Evolutionary conservation across 305 asterid genomes (phyloP), one percentile per base, ranked within the genome.

Genomic region (Fraxinus xanthoxyloides): DNA sequence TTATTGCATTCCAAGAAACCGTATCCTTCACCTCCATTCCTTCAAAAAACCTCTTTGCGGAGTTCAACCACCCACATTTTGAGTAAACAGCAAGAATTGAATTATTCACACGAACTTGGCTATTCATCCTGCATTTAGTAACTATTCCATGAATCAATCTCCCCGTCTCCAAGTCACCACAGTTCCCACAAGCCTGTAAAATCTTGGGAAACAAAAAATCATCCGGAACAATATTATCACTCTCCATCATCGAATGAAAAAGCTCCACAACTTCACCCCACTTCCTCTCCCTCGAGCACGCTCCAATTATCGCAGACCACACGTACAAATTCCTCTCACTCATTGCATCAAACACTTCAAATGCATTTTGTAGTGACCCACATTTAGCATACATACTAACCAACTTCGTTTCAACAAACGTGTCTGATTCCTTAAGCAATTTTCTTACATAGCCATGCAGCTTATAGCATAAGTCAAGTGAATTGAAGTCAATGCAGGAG

Each of bases 241-340:
- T 90, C 79, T 75, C 82, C 93, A 94, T 89, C 94, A 91, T 87
- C 82, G 79, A 65, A 69, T 84, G 83, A 81, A 94, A 93, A 1
- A 92, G 90, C 73, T 86, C 91, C 79, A 92, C 90, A 67, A 92
- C 98, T 28, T 88, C 89, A 38, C 73, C 83, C 97, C 97, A 94
- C 85, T 82, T 90, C 84, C 82, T 88, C 85, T 88, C 97, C 84
- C 98, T 88, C 12, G 93, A 89, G 80, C 91, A 93, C 3, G 97
- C 98, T 7, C 97, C 95, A 48, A 94, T 91, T 77, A 93, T 87
- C 17, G 95, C 93, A 3, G 98, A 90, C 97, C 97, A 94, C 0
- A 93, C 72, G 84, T 84, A 92, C 90, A 94, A 81, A 70, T 94
- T 84, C 82, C 93, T 89, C 38, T 85, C 82, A 76, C 84, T 82